phyloP scores from a whole-genome alignment of 1,139 yeast genomes.

The Blastobotrys illinoisensis region DNA sequence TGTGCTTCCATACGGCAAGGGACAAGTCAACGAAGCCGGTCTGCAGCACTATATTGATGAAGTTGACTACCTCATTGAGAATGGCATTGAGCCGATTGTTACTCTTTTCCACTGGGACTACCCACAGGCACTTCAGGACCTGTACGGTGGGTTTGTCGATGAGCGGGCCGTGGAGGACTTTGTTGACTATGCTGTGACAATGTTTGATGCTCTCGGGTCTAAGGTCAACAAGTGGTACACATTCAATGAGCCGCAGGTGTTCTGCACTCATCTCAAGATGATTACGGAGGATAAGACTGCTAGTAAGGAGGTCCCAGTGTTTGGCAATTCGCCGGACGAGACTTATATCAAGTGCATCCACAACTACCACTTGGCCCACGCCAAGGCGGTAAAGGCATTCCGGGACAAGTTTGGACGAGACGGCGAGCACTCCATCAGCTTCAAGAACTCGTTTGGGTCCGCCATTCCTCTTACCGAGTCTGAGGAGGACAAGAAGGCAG shows the following conservation, averaged over 20 bases:
- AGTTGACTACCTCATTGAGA: constrained; percentile 27
- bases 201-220: constrained; percentile 34
- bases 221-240: constrained; percentile 36
- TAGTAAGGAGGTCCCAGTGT: constrained; percentile 19
- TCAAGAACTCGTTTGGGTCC: constrained; percentile 18
- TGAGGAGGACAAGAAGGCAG: constrained; percentile 25
- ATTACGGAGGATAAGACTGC: constrained; percentile 16
- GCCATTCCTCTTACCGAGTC: constrained; percentile 8
- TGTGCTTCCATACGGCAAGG: constrained; percentile 31
- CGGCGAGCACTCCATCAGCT: constrained; percentile 15
- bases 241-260: constrained; percentile 34
- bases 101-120: constrained; percentile 34
- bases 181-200: constrained; percentile 33
- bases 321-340: constrained; percentile 11
- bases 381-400: constrained; percentile 30
- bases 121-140: constrained; percentile 26
- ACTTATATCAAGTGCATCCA: constrained; percentile 24
- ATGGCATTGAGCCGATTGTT: constrained; percentile 31
- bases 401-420: constrained; percentile 25
- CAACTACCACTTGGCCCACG: constrained; percentile 31
- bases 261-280: constrained; percentile 18
- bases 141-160: constrained; percentile 31
- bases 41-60: constrained; percentile 33
- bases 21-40: constrained; percentile 28
- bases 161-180: constrained; percentile 33